Percentiles rank a stretch among this genome's conserved stretches.
Conservation (phyloP, 1,284 basidiomycete species). For the Jaminaea rosea region DNA sequence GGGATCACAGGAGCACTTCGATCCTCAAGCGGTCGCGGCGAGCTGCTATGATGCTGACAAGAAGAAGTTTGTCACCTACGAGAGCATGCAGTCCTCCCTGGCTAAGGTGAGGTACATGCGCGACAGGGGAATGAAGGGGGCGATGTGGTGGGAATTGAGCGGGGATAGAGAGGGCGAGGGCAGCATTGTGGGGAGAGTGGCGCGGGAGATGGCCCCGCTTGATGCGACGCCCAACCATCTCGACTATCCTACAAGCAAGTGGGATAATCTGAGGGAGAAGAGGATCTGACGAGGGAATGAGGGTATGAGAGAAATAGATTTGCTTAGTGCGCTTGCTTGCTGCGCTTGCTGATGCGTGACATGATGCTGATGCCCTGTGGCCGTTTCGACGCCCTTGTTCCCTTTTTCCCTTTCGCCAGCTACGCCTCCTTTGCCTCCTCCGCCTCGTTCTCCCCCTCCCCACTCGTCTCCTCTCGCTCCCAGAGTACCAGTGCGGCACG, state of each 20-base stretch:
- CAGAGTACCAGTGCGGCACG: too few species aligned
- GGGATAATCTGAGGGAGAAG: constrained; percentile 46
- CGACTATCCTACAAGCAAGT: constrained; percentile 50
- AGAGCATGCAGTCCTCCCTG: constrained; percentile 60
- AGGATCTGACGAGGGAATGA: background rate
- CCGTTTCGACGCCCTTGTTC: too few species aligned
- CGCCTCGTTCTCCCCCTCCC: too few species aligned
- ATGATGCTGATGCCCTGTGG: too few species aligned
- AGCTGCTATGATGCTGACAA: constrained; percentile 64
- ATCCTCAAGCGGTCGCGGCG: constrained; percentile 61
- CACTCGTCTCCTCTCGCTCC: too few species aligned
- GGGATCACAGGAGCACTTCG: constrained; percentile 60
- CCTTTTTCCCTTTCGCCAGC: too few species aligned
- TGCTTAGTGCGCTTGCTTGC: too few species aligned
- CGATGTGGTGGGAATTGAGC: constrained; percentile 57
- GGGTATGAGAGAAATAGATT: too few species aligned
- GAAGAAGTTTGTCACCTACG: constrained; percentile 70
- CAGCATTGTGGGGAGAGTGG: constrained; percentile 20
- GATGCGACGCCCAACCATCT: constrained; percentile 63
- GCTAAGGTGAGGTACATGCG: constrained; percentile 69
- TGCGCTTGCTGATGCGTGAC: too few species aligned
- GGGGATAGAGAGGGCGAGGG: constrained; percentile 38
- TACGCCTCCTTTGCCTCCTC: too few species aligned
- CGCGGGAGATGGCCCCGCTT: constrained; percentile 21
- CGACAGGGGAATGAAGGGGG: constrained; percentile 62